Conservation (phyloP, 371 early-diverging fungal species). For the Rhizopus arrhizus region DNA sequence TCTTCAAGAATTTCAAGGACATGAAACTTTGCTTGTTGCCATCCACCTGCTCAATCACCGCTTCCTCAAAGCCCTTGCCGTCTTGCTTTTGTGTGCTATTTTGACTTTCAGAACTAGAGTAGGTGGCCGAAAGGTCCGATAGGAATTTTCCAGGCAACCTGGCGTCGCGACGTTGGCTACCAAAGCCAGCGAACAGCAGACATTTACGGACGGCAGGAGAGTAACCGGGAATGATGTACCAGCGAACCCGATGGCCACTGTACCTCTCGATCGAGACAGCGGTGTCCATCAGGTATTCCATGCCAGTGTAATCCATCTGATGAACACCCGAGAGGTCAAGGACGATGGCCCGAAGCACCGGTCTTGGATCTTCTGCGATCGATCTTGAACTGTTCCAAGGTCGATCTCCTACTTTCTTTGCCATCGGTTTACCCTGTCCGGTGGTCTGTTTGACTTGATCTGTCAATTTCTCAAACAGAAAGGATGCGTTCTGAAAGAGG, state of each 20-base stretch:
- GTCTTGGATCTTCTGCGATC: constrained; percentile 34
- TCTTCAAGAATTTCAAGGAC: too few species aligned
- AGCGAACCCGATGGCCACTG: constrained; percentile 31
- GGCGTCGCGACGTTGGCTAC: constrained; percentile 30
- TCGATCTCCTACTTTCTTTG: constrained; percentile 44
- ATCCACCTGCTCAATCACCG: too few species aligned
- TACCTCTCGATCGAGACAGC: constrained; percentile 49
- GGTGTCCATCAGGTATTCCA: constrained; percentile 63
- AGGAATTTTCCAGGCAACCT: constrained; percentile 18
- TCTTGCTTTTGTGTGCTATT: too few species aligned
- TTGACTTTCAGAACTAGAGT: too few species aligned
- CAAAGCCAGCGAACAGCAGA: constrained; percentile 46
- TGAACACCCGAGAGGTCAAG: constrained; percentile 83
- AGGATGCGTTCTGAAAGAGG: constrained; percentile 73
- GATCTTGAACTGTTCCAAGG: constrained; percentile 46
- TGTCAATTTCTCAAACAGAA: constrained; percentile 47
- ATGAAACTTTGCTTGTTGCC: too few species aligned
- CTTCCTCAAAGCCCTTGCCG: too few species aligned
- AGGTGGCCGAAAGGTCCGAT: constrained; percentile 20
- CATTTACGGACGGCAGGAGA: constrained; percentile 28
- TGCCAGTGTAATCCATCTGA: constrained; percentile 77
- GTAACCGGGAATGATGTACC: constrained; percentile 40
- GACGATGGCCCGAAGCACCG: constrained; percentile 68
- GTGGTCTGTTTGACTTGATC: constrained; percentile 45
- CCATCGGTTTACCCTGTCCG: constrained; percentile 32